Percentiles rank a stretch among this genome's conserved stretches.
Conservation (phyloP, 176 grass and related monocot genomes). For the Zoysia pacifica region DNA sequence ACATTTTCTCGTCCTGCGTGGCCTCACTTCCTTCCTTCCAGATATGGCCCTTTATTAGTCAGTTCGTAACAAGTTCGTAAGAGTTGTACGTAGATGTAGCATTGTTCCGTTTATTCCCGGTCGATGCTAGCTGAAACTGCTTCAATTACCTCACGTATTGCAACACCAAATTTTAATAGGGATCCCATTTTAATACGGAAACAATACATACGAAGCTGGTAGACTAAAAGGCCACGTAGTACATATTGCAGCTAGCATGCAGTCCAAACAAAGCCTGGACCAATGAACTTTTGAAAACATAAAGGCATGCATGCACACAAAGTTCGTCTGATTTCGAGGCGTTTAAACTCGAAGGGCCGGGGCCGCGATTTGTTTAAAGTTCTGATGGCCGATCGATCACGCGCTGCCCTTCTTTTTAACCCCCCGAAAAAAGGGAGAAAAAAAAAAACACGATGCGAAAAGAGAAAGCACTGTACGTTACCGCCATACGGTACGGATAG, state of each 20-base stretch:
- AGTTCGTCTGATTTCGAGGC: conserved; percentile 10
- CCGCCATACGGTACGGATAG: too few relatives aligned
- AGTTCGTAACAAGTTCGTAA: too few relatives aligned
- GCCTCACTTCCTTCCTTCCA: too few relatives aligned
- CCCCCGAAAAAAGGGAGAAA: neutral
- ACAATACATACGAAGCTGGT: neutral
- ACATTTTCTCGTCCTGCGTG: too few relatives aligned
- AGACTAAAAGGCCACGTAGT: neutral
- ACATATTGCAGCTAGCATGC: neutral
- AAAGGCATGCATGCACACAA: neutral
- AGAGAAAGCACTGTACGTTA: conserved; percentile 13
- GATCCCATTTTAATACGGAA: neutral
- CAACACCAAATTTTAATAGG: too few relatives aligned
- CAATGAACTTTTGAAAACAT: neutral
- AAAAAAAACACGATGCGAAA: neutral
- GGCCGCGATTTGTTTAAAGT: neutral
- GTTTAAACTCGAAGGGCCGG: neutral
- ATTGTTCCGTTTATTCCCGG: too few relatives aligned
- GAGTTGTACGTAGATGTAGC: too few relatives aligned
- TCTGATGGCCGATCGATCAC: conserved; percentile 18
- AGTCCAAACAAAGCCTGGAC: neutral
- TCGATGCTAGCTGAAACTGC: too few relatives aligned
- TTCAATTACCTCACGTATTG: too few relatives aligned
- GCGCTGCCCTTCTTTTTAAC: conserved; percentile 22
- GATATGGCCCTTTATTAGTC: too few relatives aligned